Conservation (phyloP, 2,329 filamentous ascomycete genomes). For the Talaromyces sp. region DNA sequence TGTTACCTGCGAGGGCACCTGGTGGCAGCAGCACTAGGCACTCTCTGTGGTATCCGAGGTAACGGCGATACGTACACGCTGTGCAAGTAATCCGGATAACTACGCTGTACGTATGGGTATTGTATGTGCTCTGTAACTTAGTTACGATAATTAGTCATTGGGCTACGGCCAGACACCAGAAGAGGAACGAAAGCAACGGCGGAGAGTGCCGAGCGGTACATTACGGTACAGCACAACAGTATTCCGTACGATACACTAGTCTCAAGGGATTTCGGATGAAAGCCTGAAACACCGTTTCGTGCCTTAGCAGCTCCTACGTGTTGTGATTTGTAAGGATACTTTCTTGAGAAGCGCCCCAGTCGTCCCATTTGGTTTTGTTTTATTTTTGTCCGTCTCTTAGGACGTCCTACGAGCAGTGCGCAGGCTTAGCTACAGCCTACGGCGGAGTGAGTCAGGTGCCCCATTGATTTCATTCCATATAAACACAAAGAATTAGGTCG, state of each 20-base stretch:
- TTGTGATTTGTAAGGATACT: conserved; percentile 10
- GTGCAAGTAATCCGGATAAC: too few relatives aligned
- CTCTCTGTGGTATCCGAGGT: background rate
- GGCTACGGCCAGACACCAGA: background rate
- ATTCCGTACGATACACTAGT: background rate
- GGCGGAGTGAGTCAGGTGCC: background rate
- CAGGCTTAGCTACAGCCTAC: background rate
- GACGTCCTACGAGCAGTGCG: background rate
- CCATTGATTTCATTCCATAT: background rate
- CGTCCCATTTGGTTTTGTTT: background rate
- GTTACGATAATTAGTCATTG: background rate
- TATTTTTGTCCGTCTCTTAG: background rate
- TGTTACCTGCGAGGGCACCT: background rate
- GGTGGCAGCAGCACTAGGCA: background rate
- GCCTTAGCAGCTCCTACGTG: conserved; percentile 3
- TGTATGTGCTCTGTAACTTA: background rate
- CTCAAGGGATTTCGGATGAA: background rate
- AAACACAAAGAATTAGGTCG: background rate
- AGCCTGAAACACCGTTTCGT: conserved; percentile 9
- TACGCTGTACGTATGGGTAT: background rate
- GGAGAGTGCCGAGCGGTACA: background rate
- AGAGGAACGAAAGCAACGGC: background rate
- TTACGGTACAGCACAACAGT: background rate
- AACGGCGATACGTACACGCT: background rate
- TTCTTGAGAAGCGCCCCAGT: background rate